These are phyloP conservation scores for Nephelium lappaceum DNA, from an alignment of 345 rosid species.

Conservation along the genomic window DNA sequence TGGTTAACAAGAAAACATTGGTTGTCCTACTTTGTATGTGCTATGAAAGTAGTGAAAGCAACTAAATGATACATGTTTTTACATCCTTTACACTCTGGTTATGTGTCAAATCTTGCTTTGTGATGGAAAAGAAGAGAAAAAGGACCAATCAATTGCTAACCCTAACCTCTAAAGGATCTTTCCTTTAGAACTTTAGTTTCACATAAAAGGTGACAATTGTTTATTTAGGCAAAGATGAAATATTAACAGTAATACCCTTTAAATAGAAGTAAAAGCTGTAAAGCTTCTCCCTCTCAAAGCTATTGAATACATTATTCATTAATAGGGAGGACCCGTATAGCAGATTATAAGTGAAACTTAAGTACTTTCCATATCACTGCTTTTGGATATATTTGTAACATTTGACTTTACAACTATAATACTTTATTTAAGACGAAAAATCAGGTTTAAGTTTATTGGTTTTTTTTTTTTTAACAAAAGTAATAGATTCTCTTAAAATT, in stretches of 20 bases:
- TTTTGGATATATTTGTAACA: background rate
- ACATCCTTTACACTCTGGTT: constrained; percentile 46
- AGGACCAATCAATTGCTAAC: constrained; percentile 6
- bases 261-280: constrained; percentile 4
- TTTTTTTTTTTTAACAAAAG: background rate
- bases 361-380: background rate
- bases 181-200: constrained; percentile 22
- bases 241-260: background rate
- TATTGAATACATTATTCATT: background rate
- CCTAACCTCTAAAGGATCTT: constrained; percentile 24
- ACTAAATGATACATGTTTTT: constrained; percentile 21
- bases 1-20: background rate
- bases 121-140: background rate
- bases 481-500: too few relatives aligned
- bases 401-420: background rate
- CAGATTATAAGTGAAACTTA: background rate
- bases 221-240: background rate
- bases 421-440: background rate
- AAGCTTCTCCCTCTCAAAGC: background rate
- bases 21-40: constrained; percentile 19
- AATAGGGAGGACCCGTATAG: background rate
- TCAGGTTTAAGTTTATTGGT: background rate
- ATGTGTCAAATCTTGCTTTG: constrained; percentile 39
- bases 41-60: constrained; percentile 27
- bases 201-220: constrained; percentile 11